These are phyloP conservation scores for Talaromyces sp. DNA, from an alignment of 2,329 filamentous ascomycete species.

Conservation along the genomic window DNA sequence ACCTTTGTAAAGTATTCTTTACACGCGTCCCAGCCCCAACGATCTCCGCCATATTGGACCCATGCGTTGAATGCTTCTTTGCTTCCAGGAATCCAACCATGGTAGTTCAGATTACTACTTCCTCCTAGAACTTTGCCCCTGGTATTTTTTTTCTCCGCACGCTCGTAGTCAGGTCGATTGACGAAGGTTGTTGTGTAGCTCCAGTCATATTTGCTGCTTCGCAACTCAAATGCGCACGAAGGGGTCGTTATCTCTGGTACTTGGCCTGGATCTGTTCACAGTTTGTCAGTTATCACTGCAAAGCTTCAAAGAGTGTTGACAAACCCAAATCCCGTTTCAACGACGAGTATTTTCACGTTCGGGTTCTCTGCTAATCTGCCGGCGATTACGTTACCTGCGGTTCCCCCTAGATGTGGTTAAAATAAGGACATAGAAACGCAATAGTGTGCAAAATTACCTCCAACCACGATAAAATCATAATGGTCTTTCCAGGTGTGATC, in stretches of 20 bases:
- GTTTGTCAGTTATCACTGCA: slow-evolving; percentile 8
- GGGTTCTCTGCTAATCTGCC: slow-evolving; percentile 17
- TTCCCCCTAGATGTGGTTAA: slow-evolving; percentile 27
- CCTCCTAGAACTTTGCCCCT: slow-evolving; percentile 63
- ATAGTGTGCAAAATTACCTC: background rate
- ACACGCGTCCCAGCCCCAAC: slow-evolving; percentile 60
- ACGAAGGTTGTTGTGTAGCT: slow-evolving; percentile 65
- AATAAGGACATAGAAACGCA: background rate
- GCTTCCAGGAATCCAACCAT: slow-evolving; percentile 65
- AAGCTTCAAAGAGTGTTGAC: background rate
- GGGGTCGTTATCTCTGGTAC: slow-evolving; percentile 60
- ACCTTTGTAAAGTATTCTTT: slow-evolving; percentile 59
- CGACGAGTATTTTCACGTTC: slow-evolving; percentile 10
- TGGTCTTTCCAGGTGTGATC: background rate
- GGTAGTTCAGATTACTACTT: slow-evolving; percentile 63
- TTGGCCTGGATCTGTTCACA: slow-evolving; percentile 49
- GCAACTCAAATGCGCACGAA: slow-evolving; percentile 57
- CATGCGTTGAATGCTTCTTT: slow-evolving; percentile 59
- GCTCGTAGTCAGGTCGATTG: slow-evolving; percentile 56
- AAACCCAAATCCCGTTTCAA: slow-evolving; percentile 11
- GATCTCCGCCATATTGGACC: slow-evolving; percentile 48
- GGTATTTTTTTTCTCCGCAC: slow-evolving; percentile 66
- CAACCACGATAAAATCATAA: background rate
- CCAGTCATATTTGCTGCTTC: slow-evolving; percentile 62
- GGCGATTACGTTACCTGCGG: slow-evolving; percentile 21